Percentiles rank a stretch among this genome's conserved stretches.
Evolutionary conservation across 305 asterid species (phyloP).

Genomic region (Solanum chacoense): DNA sequence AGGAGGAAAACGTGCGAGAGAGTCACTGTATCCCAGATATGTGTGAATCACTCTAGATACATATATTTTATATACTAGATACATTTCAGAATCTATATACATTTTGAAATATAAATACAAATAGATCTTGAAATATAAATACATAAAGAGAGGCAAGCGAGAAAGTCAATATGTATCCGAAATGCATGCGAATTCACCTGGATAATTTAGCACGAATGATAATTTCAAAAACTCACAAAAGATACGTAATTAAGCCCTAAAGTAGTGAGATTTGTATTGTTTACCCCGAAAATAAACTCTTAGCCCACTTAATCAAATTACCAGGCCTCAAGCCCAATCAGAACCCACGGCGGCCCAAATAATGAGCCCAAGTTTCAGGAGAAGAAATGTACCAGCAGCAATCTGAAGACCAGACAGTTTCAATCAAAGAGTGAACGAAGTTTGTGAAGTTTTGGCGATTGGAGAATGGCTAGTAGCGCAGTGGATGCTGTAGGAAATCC

Average conservation of each 20-base stretch:
- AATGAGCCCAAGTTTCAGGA: not conserved
- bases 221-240: too few species aligned
- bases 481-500: constrained; percentile 50
- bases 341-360: not conserved
- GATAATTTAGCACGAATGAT: too few species aligned
- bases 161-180: too few species aligned
- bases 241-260: too few species aligned
- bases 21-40: too few species aligned
- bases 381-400: not conserved
- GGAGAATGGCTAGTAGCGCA: constrained; percentile 26
- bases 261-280: not conserved
- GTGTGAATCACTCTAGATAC: not conserved
- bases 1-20: too few species aligned
- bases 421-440: not conserved
- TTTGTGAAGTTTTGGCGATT: not conserved
- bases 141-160: accelerated
- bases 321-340: not conserved
- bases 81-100: too few species aligned
- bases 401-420: not conserved
- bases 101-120: too few species aligned
- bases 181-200: too few species aligned
- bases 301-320: not conserved
- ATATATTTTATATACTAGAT: too few species aligned
- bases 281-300: not conserved
- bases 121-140: too few species aligned